Base-by-base conservation (phyloP, 2,329 filamentous ascomycete genomes). In the Myriangium duriaei region DNA sequence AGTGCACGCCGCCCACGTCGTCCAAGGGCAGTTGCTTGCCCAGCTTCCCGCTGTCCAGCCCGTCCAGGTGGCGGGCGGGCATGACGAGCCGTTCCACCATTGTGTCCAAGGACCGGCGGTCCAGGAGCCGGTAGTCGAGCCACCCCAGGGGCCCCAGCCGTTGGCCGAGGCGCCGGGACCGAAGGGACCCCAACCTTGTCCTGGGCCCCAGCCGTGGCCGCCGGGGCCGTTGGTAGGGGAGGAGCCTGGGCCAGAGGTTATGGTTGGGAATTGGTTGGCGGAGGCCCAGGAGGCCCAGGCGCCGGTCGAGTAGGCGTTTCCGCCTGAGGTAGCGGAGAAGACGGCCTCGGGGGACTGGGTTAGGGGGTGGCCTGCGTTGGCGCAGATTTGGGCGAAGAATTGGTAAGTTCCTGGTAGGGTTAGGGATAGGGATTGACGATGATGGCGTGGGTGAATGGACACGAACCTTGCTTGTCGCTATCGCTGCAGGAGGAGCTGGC, bases 41-140 rank as follows among this genome's bases (percentile, higher is more conserved):
- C 52, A 58, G 11, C 51, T 34, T 18, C 47, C 53, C 13, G 43
- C 47, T 0, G 55, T 58, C 55, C 55, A 58, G 32, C 54, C 53
- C 35, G 44, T 46, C 55, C 55, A 58, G 13, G 54, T 56, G 37
- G 42, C 48, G 3, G 43, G 46, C 9, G 55, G 55, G 42, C 55
- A 58, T 4, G 46, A 53, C 28, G 42, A 40, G 19, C 49, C 51
- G 11, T 54, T 54, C 55, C 55, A 58, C 55, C 55, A 58, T 16
- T 40, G 45, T 10, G 55, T 58, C 55, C 55, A 58, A 2, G 54
- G 48, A 7, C 54, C 55, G 5, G 41, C 37, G 3, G 53, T 56
- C 51, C 54, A 57, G 7, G 46, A 41, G 17, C 53, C 49, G 14
- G 35, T 45, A 16, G 36, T 40, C 26, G 42, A 47, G n/a, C n/a